Base-by-base conservation (phyloP, 371 early-diverging fungal species). In the Parasitella parasitica region DNA sequence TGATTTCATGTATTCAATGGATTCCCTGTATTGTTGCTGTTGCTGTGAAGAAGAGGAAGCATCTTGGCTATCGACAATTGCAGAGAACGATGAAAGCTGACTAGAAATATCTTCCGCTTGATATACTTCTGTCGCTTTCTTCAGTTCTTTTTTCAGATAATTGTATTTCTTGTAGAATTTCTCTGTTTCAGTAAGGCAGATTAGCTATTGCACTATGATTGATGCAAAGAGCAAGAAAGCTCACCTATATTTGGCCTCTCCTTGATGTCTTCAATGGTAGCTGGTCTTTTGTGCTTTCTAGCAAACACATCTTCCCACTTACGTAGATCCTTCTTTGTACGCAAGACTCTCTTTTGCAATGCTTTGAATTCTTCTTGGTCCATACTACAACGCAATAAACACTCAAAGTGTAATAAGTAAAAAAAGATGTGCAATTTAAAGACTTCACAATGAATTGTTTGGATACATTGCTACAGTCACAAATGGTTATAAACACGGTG, bases 161-260 rank as follows among this genome's bases (percentile, higher is more conserved):
- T 66, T 60, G 22, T 66, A 66, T 46, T 60, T 55, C 27, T 61
- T 66, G 18, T 66, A 66, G 24, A 41, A 56, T 43, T 66, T 61
- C 11, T 56, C 66, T 64, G 37, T 32, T 48, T 1, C 6, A 6
- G 4, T 27, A 0, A 55, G 12, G 12, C 13, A 8, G 9, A 24
- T 46, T 12, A 46, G 12, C 24, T 4, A 5, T 55, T 24, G 27
- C 15, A 12, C 6, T 38, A 2, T 26, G 6, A 39, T 32, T 18
- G 27, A 46, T 50, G 13, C 27, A 6, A 32, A 8, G 11, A 28
- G 2, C 27, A 12, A 28, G 7, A 35, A 32, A 60, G 7, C 16
- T 54, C 36, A 64, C 64, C 64, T 22, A 66, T 56, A 11, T 56
- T 61, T 2, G 61, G 61, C 27, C 66, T 38, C 1, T 56, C 43